These are phyloP conservation scores for Kwoniella botswanensis DNA, from an alignment of 768 basidiomycete genomes.

Conservation along the genomic window DNA sequence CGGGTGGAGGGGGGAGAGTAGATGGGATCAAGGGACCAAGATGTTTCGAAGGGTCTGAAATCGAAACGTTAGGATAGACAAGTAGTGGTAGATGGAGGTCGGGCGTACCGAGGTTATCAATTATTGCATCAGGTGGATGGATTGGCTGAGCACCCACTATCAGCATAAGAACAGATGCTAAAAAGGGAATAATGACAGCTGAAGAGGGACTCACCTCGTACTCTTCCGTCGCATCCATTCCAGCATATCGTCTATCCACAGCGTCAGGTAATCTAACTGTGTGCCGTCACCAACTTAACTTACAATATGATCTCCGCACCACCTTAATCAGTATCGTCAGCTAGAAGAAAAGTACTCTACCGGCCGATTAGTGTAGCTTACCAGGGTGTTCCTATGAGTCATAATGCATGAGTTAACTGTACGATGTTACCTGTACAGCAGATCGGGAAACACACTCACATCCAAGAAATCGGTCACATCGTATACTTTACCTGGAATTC, in stretches of 20 bases:
- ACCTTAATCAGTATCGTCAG: constrained; percentile 61
- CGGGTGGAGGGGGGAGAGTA: constrained; percentile 37
- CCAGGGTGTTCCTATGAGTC: constrained; percentile 52
- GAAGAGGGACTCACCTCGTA: constrained; percentile 38
- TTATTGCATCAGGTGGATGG: constrained; percentile 80
- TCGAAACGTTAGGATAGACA: constrained; percentile 58
- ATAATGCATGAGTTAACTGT: not conserved
- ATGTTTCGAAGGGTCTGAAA: constrained; percentile 45
- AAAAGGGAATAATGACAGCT: too few relatives aligned
- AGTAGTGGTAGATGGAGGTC: constrained; percentile 61
- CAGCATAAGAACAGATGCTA: not conserved
- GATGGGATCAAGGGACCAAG: constrained; percentile 42
- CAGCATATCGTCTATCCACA: constrained; percentile 68
- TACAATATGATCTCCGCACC: constrained; percentile 77
- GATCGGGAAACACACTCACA: constrained; percentile 29
- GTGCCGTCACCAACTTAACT: not conserved
- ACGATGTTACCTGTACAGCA: not conserved
- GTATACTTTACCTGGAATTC: constrained; percentile 52
- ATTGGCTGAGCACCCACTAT: constrained; percentile 65
- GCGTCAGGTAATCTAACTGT: not conserved
- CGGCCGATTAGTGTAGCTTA: constrained; percentile 8
- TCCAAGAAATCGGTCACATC: constrained; percentile 58
- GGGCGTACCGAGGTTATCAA: constrained; percentile 56
- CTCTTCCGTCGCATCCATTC: constrained; percentile 76
- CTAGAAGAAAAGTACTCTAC: too few relatives aligned